Conservation (phyloP, 2,329 filamentous ascomycete genomes). For the Pyricularia grisea region DNA sequence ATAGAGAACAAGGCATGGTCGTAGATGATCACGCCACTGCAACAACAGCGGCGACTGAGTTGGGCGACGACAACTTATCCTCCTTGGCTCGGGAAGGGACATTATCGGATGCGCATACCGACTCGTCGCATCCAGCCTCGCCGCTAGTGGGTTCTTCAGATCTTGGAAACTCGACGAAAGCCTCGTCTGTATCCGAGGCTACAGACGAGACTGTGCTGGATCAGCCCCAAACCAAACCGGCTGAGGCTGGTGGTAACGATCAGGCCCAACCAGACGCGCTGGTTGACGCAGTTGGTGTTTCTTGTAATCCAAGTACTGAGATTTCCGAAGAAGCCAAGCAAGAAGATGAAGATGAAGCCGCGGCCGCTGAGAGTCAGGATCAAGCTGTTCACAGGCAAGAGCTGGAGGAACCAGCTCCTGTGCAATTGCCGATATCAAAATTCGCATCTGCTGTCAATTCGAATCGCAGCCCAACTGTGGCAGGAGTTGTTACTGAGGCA, state of each 20-base stretch:
- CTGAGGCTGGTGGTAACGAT: conserved; percentile 6
- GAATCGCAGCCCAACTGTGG: too few species aligned
- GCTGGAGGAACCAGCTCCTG: background rate
- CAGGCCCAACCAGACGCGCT: background rate
- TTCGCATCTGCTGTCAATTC: background rate
- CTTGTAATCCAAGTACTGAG: background rate
- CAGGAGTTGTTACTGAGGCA: background rate
- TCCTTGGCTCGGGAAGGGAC: conserved; percentile 21
- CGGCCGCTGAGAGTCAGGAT: background rate
- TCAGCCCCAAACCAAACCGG: conserved; percentile 8
- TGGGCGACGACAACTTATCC: background rate
- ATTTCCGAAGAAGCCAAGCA: background rate
- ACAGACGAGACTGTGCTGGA: conserved; percentile 47
- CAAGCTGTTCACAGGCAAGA: background rate
- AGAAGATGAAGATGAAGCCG: background rate
- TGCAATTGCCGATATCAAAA: background rate
- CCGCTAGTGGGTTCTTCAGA: conserved; percentile 45
- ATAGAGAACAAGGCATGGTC: background rate
- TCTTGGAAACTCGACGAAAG: conserved; percentile 49
- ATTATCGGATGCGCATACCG: conserved; percentile 38
- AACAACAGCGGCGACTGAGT: background rate
- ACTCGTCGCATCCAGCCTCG: conserved; percentile 46
- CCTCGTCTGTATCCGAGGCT: conserved; percentile 54
- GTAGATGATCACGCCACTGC: background rate
- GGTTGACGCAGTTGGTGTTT: background rate